Base-by-base conservation (phyloP, 345 rosid genomes). In the Eucalyptus cloeziana region DNA sequence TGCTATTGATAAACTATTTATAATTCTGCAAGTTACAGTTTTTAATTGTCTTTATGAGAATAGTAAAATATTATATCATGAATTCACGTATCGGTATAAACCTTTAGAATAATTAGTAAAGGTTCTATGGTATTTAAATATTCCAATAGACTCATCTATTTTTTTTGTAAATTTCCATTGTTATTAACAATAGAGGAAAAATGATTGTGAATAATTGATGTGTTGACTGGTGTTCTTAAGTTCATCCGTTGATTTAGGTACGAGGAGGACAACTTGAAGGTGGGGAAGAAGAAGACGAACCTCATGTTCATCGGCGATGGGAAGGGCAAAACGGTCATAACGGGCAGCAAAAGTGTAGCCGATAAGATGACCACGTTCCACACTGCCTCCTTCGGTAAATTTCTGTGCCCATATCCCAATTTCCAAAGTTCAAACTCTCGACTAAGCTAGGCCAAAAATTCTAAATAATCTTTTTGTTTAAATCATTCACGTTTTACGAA, bases 231-330 rank as follows among this genome's bases (percentile, higher is more conserved):
- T 13, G 47, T 44, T 43, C 25, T 33, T 25, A 24, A 27, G 33
- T 0, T 24, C 3, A 24, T 10, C 12, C 7, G 10, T 19, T 88
- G 25, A 10, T 88, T 54, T 90, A 98, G 99, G 92, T 98, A 98
- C 88, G 99, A 96, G 93, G 99, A 98, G 91, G 76, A 90, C 0
- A 95, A 91, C 89, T 62, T 98, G 64, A 98, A 98, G 94, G 96
- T 97, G 13, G 99, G 99, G 89, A 96, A 94, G 87, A 98, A 98
- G 92, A 98, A 98, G 45, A 92, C 88, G 49, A 97, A 98, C 86
- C 79, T 98, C 95, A 98, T 97, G 99, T 94, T 98, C 87, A 96
- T 98, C 1, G 99, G 99, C 15, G 99, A 98, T 45, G 99, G 99
- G 12, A 95, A 89, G 96, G 98, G 94, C 54, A 94, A 92, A 90